A percentile compares a stretch with the other conserved stretches of the same genome.
phyloP scores from a whole-genome alignment of 345 rosid genomes.

The Kernera saxatilis region DNA sequence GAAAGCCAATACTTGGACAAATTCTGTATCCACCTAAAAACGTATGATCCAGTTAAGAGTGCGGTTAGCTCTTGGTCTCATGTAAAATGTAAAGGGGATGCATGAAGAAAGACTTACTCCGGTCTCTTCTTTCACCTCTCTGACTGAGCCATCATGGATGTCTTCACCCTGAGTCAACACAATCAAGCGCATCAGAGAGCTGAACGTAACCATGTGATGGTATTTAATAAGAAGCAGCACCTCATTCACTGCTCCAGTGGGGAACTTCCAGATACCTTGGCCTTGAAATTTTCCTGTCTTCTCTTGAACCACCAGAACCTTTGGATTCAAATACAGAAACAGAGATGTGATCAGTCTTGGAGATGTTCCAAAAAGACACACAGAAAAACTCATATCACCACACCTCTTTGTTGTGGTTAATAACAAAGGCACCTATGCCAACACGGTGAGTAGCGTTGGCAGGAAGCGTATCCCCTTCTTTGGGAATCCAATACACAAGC shows the following conservation, averaged over 20 bases:
- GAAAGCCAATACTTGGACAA: constrained; percentile 70
- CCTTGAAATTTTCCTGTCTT: constrained; percentile 54
- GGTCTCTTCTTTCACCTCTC: constrained; percentile 97
- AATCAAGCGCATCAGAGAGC: background rate
- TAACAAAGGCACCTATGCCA: constrained; percentile 66
- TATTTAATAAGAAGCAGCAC: constrained; percentile 25
- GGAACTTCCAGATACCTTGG: constrained; percentile 74
- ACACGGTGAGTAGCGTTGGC: constrained; percentile 88
- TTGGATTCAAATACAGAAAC: background rate
- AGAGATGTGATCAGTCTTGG: background rate
- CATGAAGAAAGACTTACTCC: constrained; percentile 46
- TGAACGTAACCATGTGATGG: background rate
- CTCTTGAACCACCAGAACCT: constrained; percentile 86
- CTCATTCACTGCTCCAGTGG: constrained; percentile 81
- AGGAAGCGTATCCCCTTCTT: constrained; percentile 57
- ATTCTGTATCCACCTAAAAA: constrained; percentile 68
- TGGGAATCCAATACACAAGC: constrained; percentile 85
- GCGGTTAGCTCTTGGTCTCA: background rate
- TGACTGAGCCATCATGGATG: constrained; percentile 59
- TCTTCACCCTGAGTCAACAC: constrained; percentile 66
- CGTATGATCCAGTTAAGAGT: background rate
- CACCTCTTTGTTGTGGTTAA: constrained; percentile 78
- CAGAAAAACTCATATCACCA: background rate
- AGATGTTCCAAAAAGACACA: background rate
- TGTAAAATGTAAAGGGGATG: background rate